phyloP scores from a whole-genome alignment of 768 basidiomycete genomes.

The Tricholoma flavovirens region DNA sequence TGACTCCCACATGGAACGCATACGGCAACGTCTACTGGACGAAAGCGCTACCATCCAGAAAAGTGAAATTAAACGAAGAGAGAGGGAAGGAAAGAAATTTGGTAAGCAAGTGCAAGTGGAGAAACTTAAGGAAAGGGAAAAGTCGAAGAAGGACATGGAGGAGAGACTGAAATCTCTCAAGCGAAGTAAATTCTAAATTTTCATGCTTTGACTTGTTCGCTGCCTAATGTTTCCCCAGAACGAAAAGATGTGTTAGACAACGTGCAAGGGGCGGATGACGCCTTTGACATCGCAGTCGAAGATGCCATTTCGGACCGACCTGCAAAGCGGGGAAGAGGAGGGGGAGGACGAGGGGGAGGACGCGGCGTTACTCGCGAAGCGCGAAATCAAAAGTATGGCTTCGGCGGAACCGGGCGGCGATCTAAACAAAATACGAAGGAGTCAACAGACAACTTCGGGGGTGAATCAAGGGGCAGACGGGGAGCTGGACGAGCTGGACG shows the following conservation, averaged over 20 bases:
- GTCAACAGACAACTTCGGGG: slow-evolving; percentile 72
- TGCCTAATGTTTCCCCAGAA: slow-evolving; percentile 40
- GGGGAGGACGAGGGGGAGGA: slow-evolving; percentile 35
- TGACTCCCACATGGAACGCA: slow-evolving; percentile 96
- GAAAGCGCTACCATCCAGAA: slow-evolving; percentile 86
- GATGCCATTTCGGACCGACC: slow-evolving; percentile 79
- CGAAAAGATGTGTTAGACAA: slow-evolving; percentile 77
- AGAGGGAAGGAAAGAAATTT: slow-evolving; percentile 95
- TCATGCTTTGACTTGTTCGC: background rate
- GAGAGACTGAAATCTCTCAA: slow-evolving; percentile 84
- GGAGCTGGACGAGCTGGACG: slow-evolving; percentile 16
- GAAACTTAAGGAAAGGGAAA: slow-evolving; percentile 86
- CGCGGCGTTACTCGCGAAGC: slow-evolving; percentile 44
- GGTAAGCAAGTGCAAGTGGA: slow-evolving; percentile 97
- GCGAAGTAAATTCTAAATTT: slow-evolving; percentile 56
- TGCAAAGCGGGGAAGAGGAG: slow-evolving; percentile 46
- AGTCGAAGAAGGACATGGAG: slow-evolving; percentile 87
- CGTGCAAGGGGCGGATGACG: slow-evolving; percentile 52
- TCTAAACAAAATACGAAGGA: slow-evolving; percentile 79
- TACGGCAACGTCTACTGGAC: slow-evolving; percentile 84
- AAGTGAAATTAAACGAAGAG: slow-evolving; percentile 84
- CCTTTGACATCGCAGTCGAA: slow-evolving; percentile 87
- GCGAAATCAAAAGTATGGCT: slow-evolving; percentile 79
- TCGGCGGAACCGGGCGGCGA: slow-evolving; percentile 61
- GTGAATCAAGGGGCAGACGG: slow-evolving; percentile 29